Evolutionary conservation across 805 yeast species (phyloP).

Genomic region (Hanseniaspora meyeri): DNA sequence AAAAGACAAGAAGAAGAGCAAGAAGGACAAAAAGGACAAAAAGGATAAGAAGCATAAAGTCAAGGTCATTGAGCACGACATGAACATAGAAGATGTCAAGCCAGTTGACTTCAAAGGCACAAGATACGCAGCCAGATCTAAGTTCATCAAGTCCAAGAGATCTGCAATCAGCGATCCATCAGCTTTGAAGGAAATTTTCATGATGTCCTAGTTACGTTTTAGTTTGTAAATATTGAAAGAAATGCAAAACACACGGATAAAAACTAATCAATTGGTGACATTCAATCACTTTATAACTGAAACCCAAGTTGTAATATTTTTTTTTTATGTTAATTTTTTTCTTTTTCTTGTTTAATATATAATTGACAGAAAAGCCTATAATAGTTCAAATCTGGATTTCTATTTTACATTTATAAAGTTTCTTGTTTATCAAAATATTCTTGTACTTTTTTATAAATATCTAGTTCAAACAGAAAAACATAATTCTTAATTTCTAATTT

Average conservation of each 20-base stretch:
- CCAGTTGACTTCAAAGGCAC: conserved; percentile 31
- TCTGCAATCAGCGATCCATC: conserved; percentile 84
- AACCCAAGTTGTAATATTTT: background rate
- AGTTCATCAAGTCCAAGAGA: conserved; percentile 79
- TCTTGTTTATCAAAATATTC: background rate
- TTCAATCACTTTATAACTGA: no score
- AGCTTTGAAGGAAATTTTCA: conserved; percentile 83
- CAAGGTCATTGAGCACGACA: conserved; percentile 6
- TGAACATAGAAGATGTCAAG: conserved; percentile 10
- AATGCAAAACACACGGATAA: background rate
- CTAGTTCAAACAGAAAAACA: no score
- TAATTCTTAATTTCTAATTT: no score
- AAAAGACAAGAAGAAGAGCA: conserved; percentile 24
- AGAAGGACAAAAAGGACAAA: conserved; percentile 23
- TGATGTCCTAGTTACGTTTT: conserved; percentile 43
- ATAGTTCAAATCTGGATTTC: background rate
- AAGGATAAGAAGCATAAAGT: conserved; percentile 21
- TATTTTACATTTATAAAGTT: background rate
- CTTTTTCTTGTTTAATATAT: background rate
- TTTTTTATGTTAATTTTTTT: no score
- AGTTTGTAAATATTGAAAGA: background rate
- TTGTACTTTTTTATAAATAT: background rate
- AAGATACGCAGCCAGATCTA: conserved; percentile 66
- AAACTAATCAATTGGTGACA: background rate
- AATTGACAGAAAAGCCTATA: background rate